phyloP scores from a whole-genome alignment of 2,329 filamentous ascomycete genomes.

The Magnaporthales sp. region DNA sequence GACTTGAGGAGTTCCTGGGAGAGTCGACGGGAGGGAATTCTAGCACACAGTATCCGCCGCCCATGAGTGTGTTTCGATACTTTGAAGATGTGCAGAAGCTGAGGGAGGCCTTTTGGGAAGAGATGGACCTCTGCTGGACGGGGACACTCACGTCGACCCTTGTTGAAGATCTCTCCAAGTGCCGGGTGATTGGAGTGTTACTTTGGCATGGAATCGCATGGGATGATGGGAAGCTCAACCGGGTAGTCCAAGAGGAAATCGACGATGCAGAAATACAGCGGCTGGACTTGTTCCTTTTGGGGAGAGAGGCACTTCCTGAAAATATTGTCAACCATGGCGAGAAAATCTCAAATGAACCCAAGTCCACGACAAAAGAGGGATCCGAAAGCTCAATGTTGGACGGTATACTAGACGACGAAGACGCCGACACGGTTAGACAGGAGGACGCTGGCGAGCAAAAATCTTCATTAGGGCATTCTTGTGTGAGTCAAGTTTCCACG shows the following conservation, averaged over 20 bases:
- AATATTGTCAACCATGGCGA: background rate
- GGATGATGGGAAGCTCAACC: constrained; percentile 49
- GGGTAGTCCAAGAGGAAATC: constrained; percentile 41
- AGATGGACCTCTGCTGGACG: constrained; percentile 17
- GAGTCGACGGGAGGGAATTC: constrained; percentile 11
- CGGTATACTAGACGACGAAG: constrained; percentile 5
- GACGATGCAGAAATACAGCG: constrained; percentile 45
- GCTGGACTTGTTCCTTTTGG: constrained; percentile 27
- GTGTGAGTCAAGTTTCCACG: background rate
- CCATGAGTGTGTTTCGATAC: constrained; percentile 30
- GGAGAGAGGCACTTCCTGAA: background rate
- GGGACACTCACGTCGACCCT: constrained; percentile 22
- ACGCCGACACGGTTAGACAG: background rate
- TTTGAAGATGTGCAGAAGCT: constrained; percentile 32
- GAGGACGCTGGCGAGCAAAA: background rate
- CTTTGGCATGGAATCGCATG: constrained; percentile 58
- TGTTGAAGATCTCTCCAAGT: constrained; percentile 10
- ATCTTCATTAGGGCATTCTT: background rate
- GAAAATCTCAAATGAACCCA: background rate
- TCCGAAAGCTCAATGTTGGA: constrained; percentile 1
- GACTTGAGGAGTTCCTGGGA: constrained; percentile 51
- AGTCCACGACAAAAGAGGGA: background rate
- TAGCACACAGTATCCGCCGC: constrained; percentile 8
- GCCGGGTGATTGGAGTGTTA: constrained; percentile 42
- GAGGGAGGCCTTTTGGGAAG: constrained; percentile 40